Percentiles rank a stretch among this genome's conserved stretches.
These are phyloP conservation scores for Thecaphora thlaspeos DNA, from an alignment of 1,284 basidiomycete genomes.

Conservation along the genomic window DNA sequence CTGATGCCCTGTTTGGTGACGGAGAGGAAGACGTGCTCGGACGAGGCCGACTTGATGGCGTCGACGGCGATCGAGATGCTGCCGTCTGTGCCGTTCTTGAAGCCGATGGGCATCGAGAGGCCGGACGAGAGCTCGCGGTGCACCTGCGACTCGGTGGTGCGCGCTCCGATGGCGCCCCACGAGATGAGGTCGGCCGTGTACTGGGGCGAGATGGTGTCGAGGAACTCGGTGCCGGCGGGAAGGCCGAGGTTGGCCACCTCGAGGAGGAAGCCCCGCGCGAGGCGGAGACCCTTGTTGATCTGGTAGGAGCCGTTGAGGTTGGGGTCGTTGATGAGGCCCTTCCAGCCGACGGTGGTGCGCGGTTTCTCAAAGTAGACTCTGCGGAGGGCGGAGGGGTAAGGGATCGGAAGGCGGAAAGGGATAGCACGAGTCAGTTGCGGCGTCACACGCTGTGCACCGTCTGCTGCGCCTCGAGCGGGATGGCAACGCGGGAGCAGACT, in stretches of 20 bases:
- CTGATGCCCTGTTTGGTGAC: constrained; percentile 81
- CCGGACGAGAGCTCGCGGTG: constrained; percentile 81
- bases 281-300: constrained; percentile 94
- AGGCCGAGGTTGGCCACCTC: constrained; percentile 61
- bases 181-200: constrained; percentile 93
- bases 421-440: too few relatives aligned
- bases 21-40: constrained; percentile 96
- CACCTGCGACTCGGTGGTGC: constrained; percentile 84
- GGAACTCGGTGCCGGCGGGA: constrained; percentile 59
- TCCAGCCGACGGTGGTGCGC: constrained; percentile 94
- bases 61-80: constrained; percentile 70
- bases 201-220: constrained; percentile 82
- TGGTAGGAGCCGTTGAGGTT: constrained; percentile 78
- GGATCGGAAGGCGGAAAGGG: neutral
- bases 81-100: constrained; percentile 64
- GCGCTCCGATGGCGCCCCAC: constrained; percentile 89
- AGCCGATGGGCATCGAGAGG: constrained; percentile 82
- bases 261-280: constrained; percentile 81
- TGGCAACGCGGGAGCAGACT: too few relatives aligned
- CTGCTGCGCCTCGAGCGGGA: too few relatives aligned
- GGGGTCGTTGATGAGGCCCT: constrained; percentile 93
- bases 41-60: constrained; percentile 87
- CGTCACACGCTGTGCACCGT: too few relatives aligned
- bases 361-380: constrained; percentile 58
- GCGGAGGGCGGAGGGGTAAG: too few relatives aligned